phyloP scores from a whole-genome alignment of 2,329 filamentous ascomycete species.

The Botryotinia calthae region DNA sequence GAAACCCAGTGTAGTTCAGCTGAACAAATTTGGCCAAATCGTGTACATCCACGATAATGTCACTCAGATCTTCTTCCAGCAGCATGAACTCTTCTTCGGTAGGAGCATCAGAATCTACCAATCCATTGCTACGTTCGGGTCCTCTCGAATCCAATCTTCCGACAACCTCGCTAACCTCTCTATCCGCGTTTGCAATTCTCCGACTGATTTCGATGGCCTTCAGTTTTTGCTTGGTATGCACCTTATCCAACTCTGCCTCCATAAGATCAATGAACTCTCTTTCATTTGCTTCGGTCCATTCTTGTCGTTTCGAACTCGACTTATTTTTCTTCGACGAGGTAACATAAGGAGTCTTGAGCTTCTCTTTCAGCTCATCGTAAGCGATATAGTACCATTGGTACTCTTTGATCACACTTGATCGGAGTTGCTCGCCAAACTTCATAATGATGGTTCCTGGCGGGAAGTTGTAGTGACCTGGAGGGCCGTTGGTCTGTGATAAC shows the following conservation, averaged over 20 bases:
- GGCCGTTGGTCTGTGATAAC: conserved; percentile 23
- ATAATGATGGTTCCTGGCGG: conserved; percentile 57
- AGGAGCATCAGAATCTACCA: conserved; percentile 49
- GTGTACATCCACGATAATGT: conserved; percentile 97
- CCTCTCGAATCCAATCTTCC: conserved; percentile 65
- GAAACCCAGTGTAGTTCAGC: conserved; percentile 97
- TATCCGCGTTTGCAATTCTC: conserved; percentile 82
- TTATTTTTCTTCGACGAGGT: conserved; percentile 46
- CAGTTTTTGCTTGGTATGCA: conserved; percentile 95
- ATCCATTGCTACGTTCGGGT: conserved; percentile 40
- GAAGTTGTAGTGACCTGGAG: conserved; percentile 28
- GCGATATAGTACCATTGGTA: conserved; percentile 98
- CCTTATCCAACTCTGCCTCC: conserved; percentile 92
- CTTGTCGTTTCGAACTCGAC: conserved; percentile 51
- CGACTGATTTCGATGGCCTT: conserved; percentile 95
- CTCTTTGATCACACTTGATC: conserved; percentile 92
- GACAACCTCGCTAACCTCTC: conserved; percentile 86
- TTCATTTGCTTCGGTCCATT: conserved; percentile 93
- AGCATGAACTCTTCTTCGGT: conserved; percentile 91
- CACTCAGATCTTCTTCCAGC: conserved; percentile 90
- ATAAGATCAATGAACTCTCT: conserved; percentile 81
- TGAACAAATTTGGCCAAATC: conserved; percentile 98
- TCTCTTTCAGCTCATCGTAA: conserved; percentile 88
- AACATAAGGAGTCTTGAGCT: conserved; percentile 73
- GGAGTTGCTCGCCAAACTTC: conserved; percentile 95